phyloP scores from a whole-genome alignment of 257 asterid genomes.

The Solanum chiquidenum region DNA sequence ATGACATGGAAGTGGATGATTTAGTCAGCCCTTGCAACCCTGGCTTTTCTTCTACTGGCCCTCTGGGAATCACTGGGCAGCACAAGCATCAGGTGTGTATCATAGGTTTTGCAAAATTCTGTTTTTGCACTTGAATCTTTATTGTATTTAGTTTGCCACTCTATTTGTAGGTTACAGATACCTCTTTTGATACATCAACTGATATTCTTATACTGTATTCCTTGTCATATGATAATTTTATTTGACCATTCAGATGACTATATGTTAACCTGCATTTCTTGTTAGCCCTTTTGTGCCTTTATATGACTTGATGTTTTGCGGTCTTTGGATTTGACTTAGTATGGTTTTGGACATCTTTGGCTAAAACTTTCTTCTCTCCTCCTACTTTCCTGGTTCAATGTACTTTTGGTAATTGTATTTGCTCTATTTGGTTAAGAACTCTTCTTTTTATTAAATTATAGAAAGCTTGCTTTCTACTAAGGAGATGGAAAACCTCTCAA shows the following conservation, averaged over 20 bases:
- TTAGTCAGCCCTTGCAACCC: slow-evolving; percentile 18
- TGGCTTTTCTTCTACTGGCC: slow-evolving; percentile 15
- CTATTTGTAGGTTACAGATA: neutral
- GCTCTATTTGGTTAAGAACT: neutral
- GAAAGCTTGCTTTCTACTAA: neutral
- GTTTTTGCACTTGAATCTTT: neutral
- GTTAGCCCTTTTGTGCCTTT: neutral
- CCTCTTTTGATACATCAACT: neutral
- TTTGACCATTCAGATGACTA: neutral
- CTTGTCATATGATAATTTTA: neutral
- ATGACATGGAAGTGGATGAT: slow-evolving; percentile 21
- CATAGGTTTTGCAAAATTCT: neutral
- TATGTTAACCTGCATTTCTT: neutral
- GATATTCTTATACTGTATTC: neutral
- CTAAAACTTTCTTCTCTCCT: neutral
- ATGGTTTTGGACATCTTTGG: neutral
- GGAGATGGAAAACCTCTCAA: neutral
- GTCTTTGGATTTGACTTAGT: neutral
- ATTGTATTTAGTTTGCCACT: neutral
- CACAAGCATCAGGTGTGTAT: slow-evolving; percentile 33
- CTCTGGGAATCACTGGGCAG: slow-evolving; percentile 12
- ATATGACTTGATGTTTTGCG: neutral
- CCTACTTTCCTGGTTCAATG: neutral
- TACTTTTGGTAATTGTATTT: neutral
- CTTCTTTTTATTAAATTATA: neutral